Base-by-base conservation (phyloP, 805 yeast species). In the Candida railenensis region DNA sequence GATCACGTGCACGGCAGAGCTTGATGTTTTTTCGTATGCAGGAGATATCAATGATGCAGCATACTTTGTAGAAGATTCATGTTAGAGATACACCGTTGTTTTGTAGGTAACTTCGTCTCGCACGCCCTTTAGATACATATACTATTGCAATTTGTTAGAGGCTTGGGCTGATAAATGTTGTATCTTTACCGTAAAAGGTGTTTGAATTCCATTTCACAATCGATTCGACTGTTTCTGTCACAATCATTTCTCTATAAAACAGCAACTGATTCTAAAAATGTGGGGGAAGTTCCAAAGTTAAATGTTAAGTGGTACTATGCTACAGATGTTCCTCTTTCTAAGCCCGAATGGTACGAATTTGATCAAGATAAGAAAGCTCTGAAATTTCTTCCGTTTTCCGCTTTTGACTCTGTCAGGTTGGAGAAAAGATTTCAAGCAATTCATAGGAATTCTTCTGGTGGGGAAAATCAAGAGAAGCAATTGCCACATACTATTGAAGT, bases 261-360 rank as follows among this genome's bases (percentile, higher is more conserved):
- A 11, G 30, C 30, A 7, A n/a, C 30, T 7, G 37, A 12, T 9
- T 34, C 37, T 34, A 18, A 18, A 9, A 34, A 15, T 34, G 19
- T 34, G 37, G 19, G 37, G 20, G 14, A 34, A 14, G 21, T 39
- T 18, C 63, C 64, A 1, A 37, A 45, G 7, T 46, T 59, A 1
- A 52, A 19, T 15, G 60, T 56, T 16, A 67, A 74, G 50, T 90
- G 97, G 97, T 89, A 80, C 60, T 85, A 89, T 56, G 92, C 96
- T 2, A 83, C 89, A 0, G 96, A 89, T 59, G 63, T 82, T 4
- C 96, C 97, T 1, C 61, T 71, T 11, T 65, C 79, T 7, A 87
- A 86, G 63, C 96, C 96, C 1, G 69, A 61, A 19, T 78, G 83
- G 64, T 74, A 72, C 51, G 60, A 74, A 16, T 87, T 85, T 59